phyloP scores from a whole-genome alignment of 192 early-diverging fungal species.

The Kickxella alabastrina region DNA sequence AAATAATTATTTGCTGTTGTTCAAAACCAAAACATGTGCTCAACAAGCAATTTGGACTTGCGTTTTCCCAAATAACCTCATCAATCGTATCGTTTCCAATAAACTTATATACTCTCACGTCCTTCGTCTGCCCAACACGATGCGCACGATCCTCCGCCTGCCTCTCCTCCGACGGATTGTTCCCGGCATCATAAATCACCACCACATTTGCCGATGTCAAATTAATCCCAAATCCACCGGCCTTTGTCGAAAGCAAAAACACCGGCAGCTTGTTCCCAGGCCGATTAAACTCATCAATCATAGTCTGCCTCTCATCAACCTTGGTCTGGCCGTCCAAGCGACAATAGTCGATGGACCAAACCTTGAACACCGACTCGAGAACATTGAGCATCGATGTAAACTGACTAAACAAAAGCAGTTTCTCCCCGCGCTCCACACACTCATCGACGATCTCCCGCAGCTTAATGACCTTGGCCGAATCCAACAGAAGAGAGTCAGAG shows the following conservation, averaged over 20 bases:
- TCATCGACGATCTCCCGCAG: constrained; percentile 58
- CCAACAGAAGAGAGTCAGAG: constrained; percentile 57
- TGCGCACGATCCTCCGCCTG: constrained; percentile 87
- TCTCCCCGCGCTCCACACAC: constrained; percentile 19
- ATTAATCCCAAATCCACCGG: constrained; percentile 80
- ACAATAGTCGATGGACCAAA: constrained; percentile 37
- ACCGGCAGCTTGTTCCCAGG: constrained; percentile 47
- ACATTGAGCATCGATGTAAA: constrained; percentile 82
- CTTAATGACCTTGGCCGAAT: constrained; percentile 70
- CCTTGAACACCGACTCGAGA: constrained; percentile 65
- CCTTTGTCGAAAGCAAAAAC: constrained; percentile 74
- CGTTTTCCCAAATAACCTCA: constrained; percentile 40
- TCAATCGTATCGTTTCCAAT: constrained; percentile 68
- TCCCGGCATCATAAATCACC: constrained; percentile 74
- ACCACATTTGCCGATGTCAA: constrained; percentile 74
- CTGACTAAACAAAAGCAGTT: constrained; percentile 79
- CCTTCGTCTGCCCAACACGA: constrained; percentile 80
- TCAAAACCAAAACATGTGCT: constrained; percentile 46
- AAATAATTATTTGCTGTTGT: background rate
- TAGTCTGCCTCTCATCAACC: constrained; percentile 62
- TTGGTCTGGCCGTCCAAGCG: constrained; percentile 67
- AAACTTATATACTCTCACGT: constrained; percentile 73
- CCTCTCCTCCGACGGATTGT: constrained; percentile 82
- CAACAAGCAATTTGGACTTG: constrained; percentile 32
- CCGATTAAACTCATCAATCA: constrained; percentile 79